Conservation (phyloP, 1,284 basidiomycete genomes). For the Austroboletus rostrupii region DNA sequence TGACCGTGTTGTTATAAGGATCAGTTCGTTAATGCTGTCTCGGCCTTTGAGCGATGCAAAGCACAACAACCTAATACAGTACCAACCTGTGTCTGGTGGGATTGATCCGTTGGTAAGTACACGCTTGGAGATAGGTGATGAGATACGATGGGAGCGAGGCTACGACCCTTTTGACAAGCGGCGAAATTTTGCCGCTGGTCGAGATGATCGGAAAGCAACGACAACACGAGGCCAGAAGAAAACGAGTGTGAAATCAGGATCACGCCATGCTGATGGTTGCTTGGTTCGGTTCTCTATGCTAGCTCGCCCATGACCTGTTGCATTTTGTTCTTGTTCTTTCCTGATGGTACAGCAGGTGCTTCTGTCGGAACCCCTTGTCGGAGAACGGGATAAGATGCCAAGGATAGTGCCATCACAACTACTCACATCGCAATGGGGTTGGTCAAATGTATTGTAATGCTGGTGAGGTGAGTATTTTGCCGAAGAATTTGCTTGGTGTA, state of each 20-base stretch:
- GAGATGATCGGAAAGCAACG: too few species aligned
- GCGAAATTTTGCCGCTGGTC: not conserved
- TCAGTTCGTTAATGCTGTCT: not conserved
- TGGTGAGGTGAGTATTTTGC: conserved; percentile 60
- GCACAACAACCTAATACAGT: too few species aligned
- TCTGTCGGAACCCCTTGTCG: conserved; percentile 40
- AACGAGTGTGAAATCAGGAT: too few species aligned
- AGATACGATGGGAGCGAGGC: not conserved
- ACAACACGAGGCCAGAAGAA: too few species aligned
- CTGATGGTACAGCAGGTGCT: conserved; percentile 77
- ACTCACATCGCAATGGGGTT: conserved; percentile 72
- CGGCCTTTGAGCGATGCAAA: not conserved
- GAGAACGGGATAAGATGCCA: not conserved
- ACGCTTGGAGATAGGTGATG: not conserved
- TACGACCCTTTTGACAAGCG: not conserved
- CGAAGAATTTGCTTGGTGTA: conserved; percentile 33
- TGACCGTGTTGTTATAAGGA: not conserved
- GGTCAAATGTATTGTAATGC: conserved; percentile 81
- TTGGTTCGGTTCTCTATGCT: conserved; percentile 28
- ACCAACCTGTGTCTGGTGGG: too few species aligned
- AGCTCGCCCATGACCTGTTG: conserved; percentile 65
- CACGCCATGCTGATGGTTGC: not conserved
- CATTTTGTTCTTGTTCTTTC: conserved; percentile 42
- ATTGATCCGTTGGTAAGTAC: not conserved
- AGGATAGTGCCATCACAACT: not conserved